Conservation (phyloP, 306 rosid species). For the Gynostemma pentaphyllum region DNA sequence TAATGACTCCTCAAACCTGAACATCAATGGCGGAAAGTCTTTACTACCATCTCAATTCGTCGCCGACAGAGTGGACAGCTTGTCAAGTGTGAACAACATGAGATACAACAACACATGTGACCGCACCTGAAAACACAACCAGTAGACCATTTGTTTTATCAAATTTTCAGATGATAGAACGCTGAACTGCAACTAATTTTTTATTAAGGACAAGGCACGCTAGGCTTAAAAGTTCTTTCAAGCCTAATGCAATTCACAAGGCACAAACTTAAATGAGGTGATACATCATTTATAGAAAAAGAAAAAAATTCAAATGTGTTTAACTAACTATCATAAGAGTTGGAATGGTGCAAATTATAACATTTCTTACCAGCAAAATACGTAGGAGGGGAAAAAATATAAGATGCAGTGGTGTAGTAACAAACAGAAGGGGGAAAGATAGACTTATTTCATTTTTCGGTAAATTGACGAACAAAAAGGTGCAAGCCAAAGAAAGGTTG, state of each 20-base stretch:
- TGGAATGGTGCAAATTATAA: background rate
- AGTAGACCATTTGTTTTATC: conserved; percentile 1
- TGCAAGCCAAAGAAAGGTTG: background rate
- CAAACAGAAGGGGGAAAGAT: background rate
- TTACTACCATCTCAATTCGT: conserved; percentile 69
- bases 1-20: background rate
- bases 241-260: background rate
- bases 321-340: background rate
- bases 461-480: background rate
- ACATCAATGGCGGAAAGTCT: conserved; percentile 83
- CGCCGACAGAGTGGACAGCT: conserved; percentile 92
- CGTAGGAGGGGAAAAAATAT: background rate
- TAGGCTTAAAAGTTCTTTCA: background rate
- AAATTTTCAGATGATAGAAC: background rate
- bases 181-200: background rate
- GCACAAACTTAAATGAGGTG: background rate
- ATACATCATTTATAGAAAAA: background rate
- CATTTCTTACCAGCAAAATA: background rate
- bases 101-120: conserved; percentile 93
- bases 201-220: background rate
- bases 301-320: background rate
- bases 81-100: conserved; percentile 78
- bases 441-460: background rate
- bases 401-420: background rate
- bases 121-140: conserved; percentile 63